Conservation (phyloP, 148 eudicot species). For the Camellia sinensis region DNA sequence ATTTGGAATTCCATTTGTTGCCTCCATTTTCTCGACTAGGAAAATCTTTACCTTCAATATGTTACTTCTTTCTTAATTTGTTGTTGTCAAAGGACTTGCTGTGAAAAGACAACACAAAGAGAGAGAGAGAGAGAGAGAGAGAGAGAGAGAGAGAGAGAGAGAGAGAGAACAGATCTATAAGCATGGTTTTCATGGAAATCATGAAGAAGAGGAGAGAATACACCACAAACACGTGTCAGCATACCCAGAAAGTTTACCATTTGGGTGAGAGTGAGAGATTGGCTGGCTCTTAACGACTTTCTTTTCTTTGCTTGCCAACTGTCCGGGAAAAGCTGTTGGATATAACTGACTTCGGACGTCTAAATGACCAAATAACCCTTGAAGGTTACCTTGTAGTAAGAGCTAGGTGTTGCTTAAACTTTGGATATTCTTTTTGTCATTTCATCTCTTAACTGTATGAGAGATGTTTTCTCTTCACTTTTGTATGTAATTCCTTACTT, state of each 20-base stretch:
- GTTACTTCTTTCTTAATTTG: not conserved
- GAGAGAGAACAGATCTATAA: constrained; percentile 10
- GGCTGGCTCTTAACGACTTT: not conserved
- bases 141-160: no score
- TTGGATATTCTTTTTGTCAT: no score
- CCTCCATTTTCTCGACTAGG: constrained; percentile 12
- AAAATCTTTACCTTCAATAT: not conserved
- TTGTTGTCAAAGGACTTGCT: not conserved
- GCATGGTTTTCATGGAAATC: not conserved
- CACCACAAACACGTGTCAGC: constrained; percentile 9
- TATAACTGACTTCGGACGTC: constrained; percentile 7
- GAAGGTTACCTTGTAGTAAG: no score
- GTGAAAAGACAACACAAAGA: not conserved
- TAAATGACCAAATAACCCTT: no score
- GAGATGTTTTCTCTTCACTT: no score
- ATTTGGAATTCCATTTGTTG: constrained; percentile 5
- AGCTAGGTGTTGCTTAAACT: no score
- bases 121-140: no score
- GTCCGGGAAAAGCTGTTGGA: constrained; percentile 15
- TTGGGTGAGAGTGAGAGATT: not conserved
- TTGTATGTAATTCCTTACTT: no score
- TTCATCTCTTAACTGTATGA: no score
- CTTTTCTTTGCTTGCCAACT: not conserved
- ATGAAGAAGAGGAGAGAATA: not conserved
- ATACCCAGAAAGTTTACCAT: not conserved